Conservation (phyloP, 345 rosid species). For the Abelmoschus esculentus region DNA sequence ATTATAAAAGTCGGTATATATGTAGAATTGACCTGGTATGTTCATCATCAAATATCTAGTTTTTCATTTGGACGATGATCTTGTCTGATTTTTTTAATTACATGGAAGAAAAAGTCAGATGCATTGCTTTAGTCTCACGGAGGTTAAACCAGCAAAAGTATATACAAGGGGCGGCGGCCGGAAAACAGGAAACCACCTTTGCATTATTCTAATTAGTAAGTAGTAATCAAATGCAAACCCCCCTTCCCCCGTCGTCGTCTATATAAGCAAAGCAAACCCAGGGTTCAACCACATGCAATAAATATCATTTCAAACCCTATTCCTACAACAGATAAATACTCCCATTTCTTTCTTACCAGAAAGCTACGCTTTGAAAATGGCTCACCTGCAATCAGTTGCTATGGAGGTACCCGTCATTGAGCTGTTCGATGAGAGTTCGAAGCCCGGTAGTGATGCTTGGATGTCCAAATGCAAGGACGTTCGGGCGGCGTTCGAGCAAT, state of each 20-base stretch:
- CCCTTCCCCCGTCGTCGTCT: background rate
- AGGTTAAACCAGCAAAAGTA: background rate
- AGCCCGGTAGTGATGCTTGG: constrained; percentile 40
- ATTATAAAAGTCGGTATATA: background rate
- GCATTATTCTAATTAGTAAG: background rate
- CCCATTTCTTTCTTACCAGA: background rate
- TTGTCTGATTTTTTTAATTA: background rate
- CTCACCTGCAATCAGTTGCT: background rate
- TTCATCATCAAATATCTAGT: background rate
- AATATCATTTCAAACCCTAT: background rate
- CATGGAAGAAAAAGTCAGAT: background rate
- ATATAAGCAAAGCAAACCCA: background rate
- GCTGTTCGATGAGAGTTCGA: constrained; percentile 25
- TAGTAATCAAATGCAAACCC: background rate
- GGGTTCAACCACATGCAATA: background rate
- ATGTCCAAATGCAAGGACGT: constrained; percentile 27
- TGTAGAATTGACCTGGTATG: background rate
- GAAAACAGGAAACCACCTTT: background rate
- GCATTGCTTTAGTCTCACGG: background rate
- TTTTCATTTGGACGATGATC: background rate
- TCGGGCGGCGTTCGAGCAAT: constrained; percentile 39
- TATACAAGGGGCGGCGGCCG: constrained; percentile 4
- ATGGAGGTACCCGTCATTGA: constrained; percentile 15
- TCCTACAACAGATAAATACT: background rate
- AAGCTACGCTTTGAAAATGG: background rate